A percentile compares a stretch with the other conserved stretches of the same genome.
Evolutionary conservation across 1,139 yeast species (phyloP).

Genomic region (Diutina pseudorugosa): DNA sequence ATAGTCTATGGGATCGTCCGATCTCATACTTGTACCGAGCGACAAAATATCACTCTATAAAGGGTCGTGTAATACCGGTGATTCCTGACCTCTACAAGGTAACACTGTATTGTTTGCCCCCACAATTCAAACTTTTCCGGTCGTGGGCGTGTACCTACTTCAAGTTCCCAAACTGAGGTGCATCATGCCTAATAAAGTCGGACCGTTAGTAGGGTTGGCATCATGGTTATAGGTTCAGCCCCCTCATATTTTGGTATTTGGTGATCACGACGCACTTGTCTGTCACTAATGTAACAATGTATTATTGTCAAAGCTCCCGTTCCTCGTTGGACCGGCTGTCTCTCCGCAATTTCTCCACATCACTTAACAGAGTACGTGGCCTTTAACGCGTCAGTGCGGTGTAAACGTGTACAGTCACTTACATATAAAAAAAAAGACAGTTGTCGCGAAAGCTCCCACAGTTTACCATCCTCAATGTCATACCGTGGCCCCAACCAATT

Average conservation of each 20-base stretch:
- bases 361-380: not conserved
- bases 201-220: not conserved
- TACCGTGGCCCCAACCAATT: constrained; percentile 9
- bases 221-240: not conserved
- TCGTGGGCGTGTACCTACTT: not conserved
- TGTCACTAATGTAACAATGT: too few species aligned
- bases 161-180: not conserved
- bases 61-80: too few species aligned
- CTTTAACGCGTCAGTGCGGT: not conserved
- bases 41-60: too few species aligned
- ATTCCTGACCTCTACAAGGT: too few species aligned
- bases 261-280: too few species aligned
- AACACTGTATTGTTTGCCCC: not conserved
- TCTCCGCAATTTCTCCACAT: not conserved
- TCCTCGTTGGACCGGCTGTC: not conserved
- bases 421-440: not conserved
- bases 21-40: too few species aligned
- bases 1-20: too few species aligned
- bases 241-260: not conserved
- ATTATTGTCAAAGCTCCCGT: too few species aligned
- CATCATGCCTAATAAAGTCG: not conserved
- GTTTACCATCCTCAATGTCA: constrained; percentile 7
- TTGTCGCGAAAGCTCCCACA: not conserved
- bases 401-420: not conserved
- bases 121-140: not conserved